Base-by-base conservation (phyloP, 2,329 filamentous ascomycete genomes). In the Pseudocercospora vitis region DNA sequence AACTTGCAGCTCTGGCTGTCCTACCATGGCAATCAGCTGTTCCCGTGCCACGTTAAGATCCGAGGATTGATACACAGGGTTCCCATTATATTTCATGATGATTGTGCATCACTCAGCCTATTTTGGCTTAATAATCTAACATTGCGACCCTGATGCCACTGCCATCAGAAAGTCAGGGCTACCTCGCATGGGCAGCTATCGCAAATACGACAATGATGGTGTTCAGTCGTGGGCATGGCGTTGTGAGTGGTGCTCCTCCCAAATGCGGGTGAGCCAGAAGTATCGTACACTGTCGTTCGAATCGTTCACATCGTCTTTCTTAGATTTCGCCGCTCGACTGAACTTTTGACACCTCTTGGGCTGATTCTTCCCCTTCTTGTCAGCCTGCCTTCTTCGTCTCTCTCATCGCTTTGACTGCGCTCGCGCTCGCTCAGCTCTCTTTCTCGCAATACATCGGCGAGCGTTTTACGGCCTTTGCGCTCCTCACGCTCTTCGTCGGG, bases 401-500 rank as follows among this genome's bases (percentile, higher is more conserved):
- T 7, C 21, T 45, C 42, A 14, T 45, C 42, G 24, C 42, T 45
- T 53, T 57, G 62, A 49, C 57, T 65, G 37, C 48, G 52, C 44
- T 50, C 33, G 29, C 61, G 50, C 47, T 61, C 56, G 21, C 58
- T 64, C 39, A 57, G 46, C 51, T 66, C 65, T 53, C 61, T 55
- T 54, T 65, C 63, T 18, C 55, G 58, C 16, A 63, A 31, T 32
- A 67, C 56, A 42, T 66, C 62, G 9, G 60, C 63, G n/a, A 70
- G 57, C 11, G 62, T 63, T 50, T 65, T 70, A 44, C 64, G 58
- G 16, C 70, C 70, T 58, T 70, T 71, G 31, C 59, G 57, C 54
- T 69, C 68, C 35, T 50, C 52, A 9, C 66, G 52, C 58, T 72
- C 70, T 49, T 72, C 69, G 39, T 68, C 68, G 0, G 83, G 78